Evolutionary conservation across 2,329 filamentous ascomycete genomes (phyloP).

Genomic region (Xylaria sp.): DNA sequence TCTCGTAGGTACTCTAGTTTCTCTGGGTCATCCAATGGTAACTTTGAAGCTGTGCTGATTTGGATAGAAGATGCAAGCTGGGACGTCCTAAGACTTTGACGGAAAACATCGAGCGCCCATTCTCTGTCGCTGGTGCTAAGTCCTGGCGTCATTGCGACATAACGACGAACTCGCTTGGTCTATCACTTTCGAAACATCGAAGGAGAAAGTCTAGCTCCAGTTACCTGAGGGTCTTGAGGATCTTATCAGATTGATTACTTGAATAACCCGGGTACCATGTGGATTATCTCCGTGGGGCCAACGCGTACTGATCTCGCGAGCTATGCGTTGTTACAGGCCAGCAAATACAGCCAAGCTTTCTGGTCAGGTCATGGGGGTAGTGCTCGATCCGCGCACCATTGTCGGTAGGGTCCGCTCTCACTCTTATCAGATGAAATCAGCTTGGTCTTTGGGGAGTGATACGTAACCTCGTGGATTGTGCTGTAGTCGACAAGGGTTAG

Average conservation of each 20-base stretch:
- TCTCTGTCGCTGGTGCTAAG: slow-evolving; percentile 19
- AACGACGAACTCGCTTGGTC: slow-evolving; percentile 1
- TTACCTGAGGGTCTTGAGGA: slow-evolving; percentile 20
- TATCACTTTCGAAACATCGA: slow-evolving; percentile 7
- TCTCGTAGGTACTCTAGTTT: slow-evolving; percentile 50
- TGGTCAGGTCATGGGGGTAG: background rate
- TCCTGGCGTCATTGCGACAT: slow-evolving; percentile 34
- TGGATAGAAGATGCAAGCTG: slow-evolving; percentile 24
- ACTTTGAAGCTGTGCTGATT: slow-evolving; percentile 20
- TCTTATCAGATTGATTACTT: slow-evolving; percentile 48
- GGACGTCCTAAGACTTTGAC: slow-evolving; percentile 41
- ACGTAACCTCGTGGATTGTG: background rate
- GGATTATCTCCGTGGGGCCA: slow-evolving; percentile 23
- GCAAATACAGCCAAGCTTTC: background rate
- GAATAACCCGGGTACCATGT: background rate
- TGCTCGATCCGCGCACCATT: background rate
- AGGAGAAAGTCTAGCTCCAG: background rate
- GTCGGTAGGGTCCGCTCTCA: background rate
- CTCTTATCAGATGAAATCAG: background rate
- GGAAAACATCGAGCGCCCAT: slow-evolving; percentile 41
- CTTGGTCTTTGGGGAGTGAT: background rate
- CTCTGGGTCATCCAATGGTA: slow-evolving; percentile 45
- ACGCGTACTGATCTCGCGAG: slow-evolving; percentile 19
- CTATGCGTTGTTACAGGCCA: background rate
- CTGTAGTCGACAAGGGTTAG: background rate